Base-by-base conservation (phyloP, 2,329 filamentous ascomycete species). In the Bipolaris oryzae region DNA sequence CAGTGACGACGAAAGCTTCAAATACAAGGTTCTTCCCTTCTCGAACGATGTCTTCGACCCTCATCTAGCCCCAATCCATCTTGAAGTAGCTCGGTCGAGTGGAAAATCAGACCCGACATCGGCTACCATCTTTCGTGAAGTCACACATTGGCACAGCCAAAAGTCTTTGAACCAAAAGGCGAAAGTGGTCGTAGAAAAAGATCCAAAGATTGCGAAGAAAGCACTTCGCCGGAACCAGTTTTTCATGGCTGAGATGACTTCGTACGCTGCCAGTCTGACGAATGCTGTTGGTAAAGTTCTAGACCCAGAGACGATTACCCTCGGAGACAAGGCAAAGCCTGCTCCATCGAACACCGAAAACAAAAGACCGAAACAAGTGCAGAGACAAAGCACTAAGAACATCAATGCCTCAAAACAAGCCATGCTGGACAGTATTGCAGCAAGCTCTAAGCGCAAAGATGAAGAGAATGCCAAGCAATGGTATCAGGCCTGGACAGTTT, bases 71-170 rank as follows among this genome's bases (percentile, higher is more conserved):
- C 77, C 80, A 1, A 74, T 83, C 11, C 74, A 76, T 7, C 66
- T 83, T 35, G 73, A 70, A 3, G 68, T 75, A 5, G 72, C 67
- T 28, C 60, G 62, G 35, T 66, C 64, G 3, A 62, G 63, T 35
- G 67, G 66, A 25, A 68, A 66, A 46, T 48, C 60, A 11, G 66
- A 68, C 28, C 55, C 65, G 2, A 70, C 73, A 13, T 73, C 77
- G 1, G 74, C 76, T 16, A 74, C 72, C 15, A 79, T 82, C 34
- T 83, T 82, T 63, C 74, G 74, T 28, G 80, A 83, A 58, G 71
- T 81, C 5, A 76, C 78, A 0, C 85, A 89, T 67, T 89, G 86
- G 87, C 86, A 89, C 62, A 87, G 85, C 52, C 85, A 84, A 62
- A 81, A 78, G 23, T 77, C 80, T 0, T 61, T 86, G 3, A 80